Evolutionary conservation across 768 basidiomycete genomes (phyloP), one percentile per base, ranked within the genome.

Genomic region (Rhodosporidiobolus odoratus): DNA sequence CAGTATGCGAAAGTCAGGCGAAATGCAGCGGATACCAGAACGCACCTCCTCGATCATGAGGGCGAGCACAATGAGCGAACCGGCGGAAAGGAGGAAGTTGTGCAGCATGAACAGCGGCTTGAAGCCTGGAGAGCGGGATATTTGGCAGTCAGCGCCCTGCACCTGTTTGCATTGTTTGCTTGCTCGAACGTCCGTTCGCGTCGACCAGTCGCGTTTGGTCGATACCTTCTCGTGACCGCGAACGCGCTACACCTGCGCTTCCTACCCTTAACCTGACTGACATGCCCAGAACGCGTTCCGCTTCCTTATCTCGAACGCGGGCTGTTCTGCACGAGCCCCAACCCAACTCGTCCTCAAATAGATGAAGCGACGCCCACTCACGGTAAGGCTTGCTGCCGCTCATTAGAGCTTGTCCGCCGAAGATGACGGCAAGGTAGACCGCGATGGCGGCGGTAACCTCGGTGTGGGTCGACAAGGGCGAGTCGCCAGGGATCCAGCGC

Each of bases 21-120:
- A 12, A 27, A 17, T 3, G n/a, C 34, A 27, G 9, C 16, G 9
- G 16, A 10, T 10, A 34, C 58, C 47, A 30, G 21, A 35, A 70
- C 62, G 35, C 57, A 96, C 89, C 81, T 97, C 94, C 80, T 98
- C 94, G 40, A 90, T 79, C 86, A 96, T 94, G 40, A 96, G 83
- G n/a, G 82, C 83, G 48, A 99, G 86, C 37, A 99, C 83, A 50
- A 97, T 80, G n/a, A 84, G 83, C 70, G 91, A 94, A 41, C 93
- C 94, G 57, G 83, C 78, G 72, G 90, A 90, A 72, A 99, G 85
- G 79, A 96, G 81, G 71, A 92, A 82, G 80, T 99, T 99, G 83
- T 99, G 96, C 48, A 81, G 71, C 78, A 76, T 75, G 81, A 81
- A 81, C 78, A 69, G 78, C 45, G 67, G 78, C 76, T 76, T 79